Percentiles rank a stretch among this genome's conserved stretches.
Evolutionary conservation across 768 basidiomycete genomes (phyloP).

Genomic region (Pholiota molesta): DNA sequence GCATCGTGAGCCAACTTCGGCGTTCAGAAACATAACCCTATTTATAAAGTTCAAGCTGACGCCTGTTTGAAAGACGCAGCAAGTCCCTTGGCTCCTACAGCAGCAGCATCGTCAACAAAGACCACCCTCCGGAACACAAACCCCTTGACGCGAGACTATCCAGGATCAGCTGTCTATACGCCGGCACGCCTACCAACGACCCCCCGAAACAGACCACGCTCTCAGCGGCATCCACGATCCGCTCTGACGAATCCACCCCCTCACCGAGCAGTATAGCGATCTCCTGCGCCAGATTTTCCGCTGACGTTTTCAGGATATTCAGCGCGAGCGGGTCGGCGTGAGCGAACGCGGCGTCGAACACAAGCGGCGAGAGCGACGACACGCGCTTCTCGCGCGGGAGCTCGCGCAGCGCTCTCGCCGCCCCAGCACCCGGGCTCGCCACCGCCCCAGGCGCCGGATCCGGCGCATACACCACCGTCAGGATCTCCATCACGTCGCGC

Average conservation of each 20-base stretch:
- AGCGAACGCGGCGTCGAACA: slow-evolving; percentile 79
- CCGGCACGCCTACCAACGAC: slow-evolving; percentile 67
- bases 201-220: slow-evolving; percentile 79
- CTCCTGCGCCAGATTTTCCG: slow-evolving; percentile 58
- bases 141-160: slow-evolving; percentile 59
- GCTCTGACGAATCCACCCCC: slow-evolving; percentile 28
- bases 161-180: slow-evolving; percentile 58
- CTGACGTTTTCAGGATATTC: slow-evolving; percentile 54
- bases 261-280: slow-evolving; percentile 57
- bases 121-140: slow-evolving; percentile 68
- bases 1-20: background rate
- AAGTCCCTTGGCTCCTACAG: slow-evolving; percentile 62
- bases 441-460: slow-evolving; percentile 43
- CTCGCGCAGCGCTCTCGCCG: slow-evolving; percentile 29
- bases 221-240: slow-evolving; percentile 52
- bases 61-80: slow-evolving; percentile 25
- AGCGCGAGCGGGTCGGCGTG: slow-evolving; percentile 68
- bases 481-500: slow-evolving; percentile 59
- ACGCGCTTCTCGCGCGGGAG: slow-evolving; percentile 70
- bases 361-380: slow-evolving; percentile 72
- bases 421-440: slow-evolving; percentile 6
- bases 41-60: background rate
- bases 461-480: slow-evolving; percentile 64
- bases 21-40: background rate
- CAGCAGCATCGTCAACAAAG: slow-evolving; percentile 71